Conservation (phyloP, 371 early-diverging fungal species). For the Zopfochytrium polystomum region DNA sequence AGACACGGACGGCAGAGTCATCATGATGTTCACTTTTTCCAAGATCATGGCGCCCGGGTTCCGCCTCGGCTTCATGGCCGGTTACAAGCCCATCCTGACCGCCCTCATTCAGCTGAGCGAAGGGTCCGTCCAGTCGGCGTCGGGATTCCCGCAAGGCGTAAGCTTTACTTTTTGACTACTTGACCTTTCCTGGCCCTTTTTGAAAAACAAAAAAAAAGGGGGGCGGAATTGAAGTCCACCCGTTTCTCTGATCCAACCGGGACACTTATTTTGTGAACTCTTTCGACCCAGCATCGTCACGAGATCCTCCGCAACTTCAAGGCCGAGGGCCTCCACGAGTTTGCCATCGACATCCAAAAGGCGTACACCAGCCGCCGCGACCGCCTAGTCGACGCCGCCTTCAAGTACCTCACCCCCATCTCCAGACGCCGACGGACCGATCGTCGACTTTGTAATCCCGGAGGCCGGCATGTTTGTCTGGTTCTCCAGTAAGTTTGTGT, state of each 20-base stretch:
- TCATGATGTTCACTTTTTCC: slow-evolving; percentile 18
- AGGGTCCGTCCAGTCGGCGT: background rate
- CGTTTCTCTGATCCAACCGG: too few relatives aligned
- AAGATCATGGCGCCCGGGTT: slow-evolving; percentile 14
- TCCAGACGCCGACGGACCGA: background rate
- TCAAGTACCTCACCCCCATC: slow-evolving; percentile 1
- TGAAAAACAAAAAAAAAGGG: too few relatives aligned
- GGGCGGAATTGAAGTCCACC: too few relatives aligned
- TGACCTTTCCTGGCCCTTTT: too few relatives aligned
- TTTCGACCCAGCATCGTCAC: too few relatives aligned
- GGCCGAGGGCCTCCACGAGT: slow-evolving; percentile 6
- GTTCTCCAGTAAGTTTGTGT: slow-evolving; percentile 8
- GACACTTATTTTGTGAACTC: slow-evolving; percentile 13
- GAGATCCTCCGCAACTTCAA: too few relatives aligned
- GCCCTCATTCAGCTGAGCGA: slow-evolving; percentile 4
- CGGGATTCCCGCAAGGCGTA: slow-evolving; percentile 17
- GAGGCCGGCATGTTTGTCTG: slow-evolving; percentile 23
- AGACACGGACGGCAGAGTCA: slow-evolving; percentile 20
- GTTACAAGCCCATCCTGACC: background rate
- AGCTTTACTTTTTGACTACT: background rate
- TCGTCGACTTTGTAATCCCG: slow-evolving; percentile 13
- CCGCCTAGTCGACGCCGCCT: slow-evolving; percentile 8
- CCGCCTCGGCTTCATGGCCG: slow-evolving; percentile 13
- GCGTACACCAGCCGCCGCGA: slow-evolving; percentile 14
- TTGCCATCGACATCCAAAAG: slow-evolving; percentile 8